Conservation (phyloP, 805 yeast species). For the Tetrapisispora iriomotensis region DNA sequence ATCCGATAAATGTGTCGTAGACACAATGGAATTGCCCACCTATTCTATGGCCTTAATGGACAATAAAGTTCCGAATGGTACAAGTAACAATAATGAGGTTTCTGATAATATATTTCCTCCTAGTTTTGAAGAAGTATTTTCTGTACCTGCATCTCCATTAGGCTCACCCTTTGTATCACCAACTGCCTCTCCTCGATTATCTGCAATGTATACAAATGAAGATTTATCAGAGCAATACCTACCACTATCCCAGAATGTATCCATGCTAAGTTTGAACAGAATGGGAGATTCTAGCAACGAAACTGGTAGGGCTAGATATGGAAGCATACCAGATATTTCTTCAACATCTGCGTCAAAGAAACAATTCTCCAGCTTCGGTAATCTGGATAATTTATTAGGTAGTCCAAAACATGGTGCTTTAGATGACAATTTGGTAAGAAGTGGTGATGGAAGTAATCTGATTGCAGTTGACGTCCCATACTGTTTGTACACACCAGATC, state of each 20-base stretch:
- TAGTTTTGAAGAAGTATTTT: slow-evolving; percentile 52
- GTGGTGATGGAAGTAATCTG: not conserved
- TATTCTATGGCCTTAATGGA: slow-evolving; percentile 20
- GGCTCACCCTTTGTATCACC: slow-evolving; percentile 17
- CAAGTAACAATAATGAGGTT: not conserved
- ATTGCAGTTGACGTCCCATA: slow-evolving; percentile 1
- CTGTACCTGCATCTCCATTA: slow-evolving; percentile 38
- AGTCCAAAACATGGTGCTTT: not conserved
- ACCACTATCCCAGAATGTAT: slow-evolving; percentile 3
- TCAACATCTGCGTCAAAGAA: not conserved
- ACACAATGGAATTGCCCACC: slow-evolving; percentile 32
- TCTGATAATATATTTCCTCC: slow-evolving; percentile 36
- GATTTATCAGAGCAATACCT: slow-evolving; percentile 14
- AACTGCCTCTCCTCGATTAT: slow-evolving; percentile 11
- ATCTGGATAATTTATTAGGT: slow-evolving; percentile 15
- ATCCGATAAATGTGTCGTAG: slow-evolving; percentile 33
- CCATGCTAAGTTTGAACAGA: not conserved
- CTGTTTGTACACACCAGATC: slow-evolving; percentile 1
- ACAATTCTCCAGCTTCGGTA: slow-evolving; percentile 5
- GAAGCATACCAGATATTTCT: slow-evolving; percentile 1
- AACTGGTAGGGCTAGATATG: not conserved
- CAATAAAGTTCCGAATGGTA: slow-evolving; percentile 3
- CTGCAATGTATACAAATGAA: slow-evolving; percentile 9
- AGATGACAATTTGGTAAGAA: not conserved
- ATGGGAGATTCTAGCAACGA: not conserved